Evolutionary conservation across 176 grass and related monocot species (phyloP).

Genomic region (Triticum monococcum): DNA sequence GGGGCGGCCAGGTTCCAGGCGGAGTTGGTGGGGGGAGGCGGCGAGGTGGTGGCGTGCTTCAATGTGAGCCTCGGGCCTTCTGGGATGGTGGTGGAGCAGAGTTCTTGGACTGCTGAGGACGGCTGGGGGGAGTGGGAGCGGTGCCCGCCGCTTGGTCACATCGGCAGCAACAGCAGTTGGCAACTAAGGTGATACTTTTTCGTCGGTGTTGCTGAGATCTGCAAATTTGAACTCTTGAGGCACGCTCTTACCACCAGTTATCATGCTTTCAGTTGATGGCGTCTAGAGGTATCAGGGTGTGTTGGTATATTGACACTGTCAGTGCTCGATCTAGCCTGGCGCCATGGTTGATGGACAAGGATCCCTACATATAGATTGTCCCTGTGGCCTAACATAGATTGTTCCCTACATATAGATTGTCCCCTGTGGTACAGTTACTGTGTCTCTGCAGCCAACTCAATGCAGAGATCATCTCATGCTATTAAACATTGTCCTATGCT

Average conservation of each 20-base stretch:
- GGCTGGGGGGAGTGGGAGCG: conserved; percentile 64
- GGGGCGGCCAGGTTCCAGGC: conserved; percentile 52
- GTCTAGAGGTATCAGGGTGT: neutral
- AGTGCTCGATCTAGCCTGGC: neutral
- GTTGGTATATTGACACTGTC: neutral
- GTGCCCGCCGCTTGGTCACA: conserved; percentile 41
- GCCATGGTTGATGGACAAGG: conserved; percentile 10
- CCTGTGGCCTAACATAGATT: neutral
- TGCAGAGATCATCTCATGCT: neutral
- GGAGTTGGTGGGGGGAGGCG: conserved; percentile 53
- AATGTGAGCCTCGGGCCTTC: conserved; percentile 64
- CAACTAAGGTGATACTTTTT: conserved; percentile 42
- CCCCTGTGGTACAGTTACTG: neutral
- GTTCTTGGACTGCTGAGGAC: conserved; percentile 46
- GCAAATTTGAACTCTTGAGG: neutral
- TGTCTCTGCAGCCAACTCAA: neutral
- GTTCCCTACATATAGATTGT: neutral
- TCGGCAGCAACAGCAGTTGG: conserved; percentile 28
- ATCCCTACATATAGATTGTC: neutral
- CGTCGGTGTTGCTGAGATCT: neutral
- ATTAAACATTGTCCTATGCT: neutral
- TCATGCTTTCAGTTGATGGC: neutral
- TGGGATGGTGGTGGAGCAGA: conserved; percentile 59
- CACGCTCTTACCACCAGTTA: neutral
- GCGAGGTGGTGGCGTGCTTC: conserved; percentile 54